Evolutionary conservation across 306 rosid genomes (phyloP).

Genomic region (Gastrolobium villosum): DNA sequence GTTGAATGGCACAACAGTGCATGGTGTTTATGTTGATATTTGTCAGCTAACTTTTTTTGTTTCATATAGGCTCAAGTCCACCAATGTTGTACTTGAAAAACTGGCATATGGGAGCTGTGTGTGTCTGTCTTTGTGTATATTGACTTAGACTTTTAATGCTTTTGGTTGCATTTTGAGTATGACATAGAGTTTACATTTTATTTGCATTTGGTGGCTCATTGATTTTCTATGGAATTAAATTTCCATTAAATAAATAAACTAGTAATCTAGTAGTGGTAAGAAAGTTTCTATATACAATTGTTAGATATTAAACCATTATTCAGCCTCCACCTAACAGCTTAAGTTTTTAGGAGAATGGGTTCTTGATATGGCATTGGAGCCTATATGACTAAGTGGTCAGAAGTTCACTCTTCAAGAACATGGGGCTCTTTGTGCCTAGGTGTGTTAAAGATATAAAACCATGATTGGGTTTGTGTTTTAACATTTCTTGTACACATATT

Average conservation of each 20-base stretch:
- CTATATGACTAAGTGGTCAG: background rate
- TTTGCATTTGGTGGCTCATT: constrained; percentile 1
- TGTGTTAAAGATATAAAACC: background rate
- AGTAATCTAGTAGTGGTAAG: background rate
- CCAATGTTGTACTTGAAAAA: background rate
- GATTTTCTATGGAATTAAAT: background rate
- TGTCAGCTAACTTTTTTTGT: constrained; percentile 4
- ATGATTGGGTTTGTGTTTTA: background rate
- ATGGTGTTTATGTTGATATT: background rate
- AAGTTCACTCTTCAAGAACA: background rate
- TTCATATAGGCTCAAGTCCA: constrained; percentile 1
- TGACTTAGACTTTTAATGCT: background rate
- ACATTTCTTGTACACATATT: no score
- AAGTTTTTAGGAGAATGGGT: background rate
- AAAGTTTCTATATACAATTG: background rate
- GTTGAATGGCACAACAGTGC: background rate
- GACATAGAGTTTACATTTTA: background rate
- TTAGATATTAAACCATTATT: background rate
- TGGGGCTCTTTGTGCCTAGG: no score
- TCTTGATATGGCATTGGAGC: background rate
- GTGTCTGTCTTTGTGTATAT: background rate
- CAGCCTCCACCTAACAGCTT: background rate
- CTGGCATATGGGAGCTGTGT: background rate
- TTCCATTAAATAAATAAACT: constrained; percentile 18
- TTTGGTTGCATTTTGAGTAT: background rate